A percentile compares a stretch with the other conserved stretches of the same genome.
Conservation (phyloP, 495 filamentous ascomycete genomes). For the Schizothecium vesticola region DNA sequence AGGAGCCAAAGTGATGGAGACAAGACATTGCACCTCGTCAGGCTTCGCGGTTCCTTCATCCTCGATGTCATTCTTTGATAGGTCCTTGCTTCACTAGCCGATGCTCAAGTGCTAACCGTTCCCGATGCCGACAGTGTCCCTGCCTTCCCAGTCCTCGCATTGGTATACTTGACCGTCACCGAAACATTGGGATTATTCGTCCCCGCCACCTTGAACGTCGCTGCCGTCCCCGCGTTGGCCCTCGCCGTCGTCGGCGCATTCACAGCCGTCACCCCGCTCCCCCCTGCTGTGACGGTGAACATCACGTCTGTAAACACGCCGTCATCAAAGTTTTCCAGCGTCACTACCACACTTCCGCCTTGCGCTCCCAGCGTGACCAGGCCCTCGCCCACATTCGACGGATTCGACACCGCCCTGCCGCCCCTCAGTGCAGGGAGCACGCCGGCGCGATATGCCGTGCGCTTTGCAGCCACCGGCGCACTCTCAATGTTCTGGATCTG, state of each 20-base stretch:
- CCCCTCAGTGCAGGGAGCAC: not conserved
- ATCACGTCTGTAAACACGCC: not conserved
- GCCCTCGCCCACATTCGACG: not conserved
- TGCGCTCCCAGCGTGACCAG: not conserved
- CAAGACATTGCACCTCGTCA: not conserved
- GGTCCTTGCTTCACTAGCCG: not conserved
- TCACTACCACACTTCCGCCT: not conserved
- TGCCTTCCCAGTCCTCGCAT: constrained; percentile 3
- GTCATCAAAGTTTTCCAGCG: constrained; percentile 8
- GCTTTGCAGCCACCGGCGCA: not conserved
- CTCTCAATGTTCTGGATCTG: not conserved
- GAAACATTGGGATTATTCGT: not conserved
- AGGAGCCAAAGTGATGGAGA: not conserved
- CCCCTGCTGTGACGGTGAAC: not conserved
- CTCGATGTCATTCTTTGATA: not conserved
- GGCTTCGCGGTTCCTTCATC: not conserved
- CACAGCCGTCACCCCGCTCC: not conserved
- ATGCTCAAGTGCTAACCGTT: not conserved
- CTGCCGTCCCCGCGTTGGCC: not conserved
- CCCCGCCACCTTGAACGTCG: constrained; percentile 1
- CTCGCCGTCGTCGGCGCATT: not conserved
- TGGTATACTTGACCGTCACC: constrained; percentile 5
- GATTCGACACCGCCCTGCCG: constrained; percentile 2
- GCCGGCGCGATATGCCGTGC: constrained; percentile 7
- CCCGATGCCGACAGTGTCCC: not conserved